Conservation (phyloP, 192 early-diverging fungal genomes). For the Backusella westeae region DNA sequence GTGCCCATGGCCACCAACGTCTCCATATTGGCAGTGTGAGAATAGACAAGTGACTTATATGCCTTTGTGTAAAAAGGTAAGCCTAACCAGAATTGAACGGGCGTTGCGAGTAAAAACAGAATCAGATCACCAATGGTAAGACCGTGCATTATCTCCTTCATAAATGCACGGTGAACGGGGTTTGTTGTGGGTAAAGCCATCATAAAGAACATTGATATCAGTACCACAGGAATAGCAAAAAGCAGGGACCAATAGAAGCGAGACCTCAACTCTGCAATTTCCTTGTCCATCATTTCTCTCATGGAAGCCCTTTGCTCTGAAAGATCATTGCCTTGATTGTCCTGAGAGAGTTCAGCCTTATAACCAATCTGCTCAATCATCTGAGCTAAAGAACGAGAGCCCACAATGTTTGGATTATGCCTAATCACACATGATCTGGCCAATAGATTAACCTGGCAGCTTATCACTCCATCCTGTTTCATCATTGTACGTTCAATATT, state of each 20-base stretch:
- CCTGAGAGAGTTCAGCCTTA: slow-evolving; percentile 42
- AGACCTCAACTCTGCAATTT: slow-evolving; percentile 29
- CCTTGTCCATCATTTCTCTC: slow-evolving; percentile 46
- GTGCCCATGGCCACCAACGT: slow-evolving; percentile 75
- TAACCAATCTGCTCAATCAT: slow-evolving; percentile 62
- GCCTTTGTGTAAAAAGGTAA: slow-evolving; percentile 66
- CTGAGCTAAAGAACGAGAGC: slow-evolving; percentile 58
- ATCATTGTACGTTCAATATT: slow-evolving; percentile 69
- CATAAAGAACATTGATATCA: slow-evolving; percentile 72
- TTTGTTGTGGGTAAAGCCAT: slow-evolving; percentile 58
- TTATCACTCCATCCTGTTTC: slow-evolving; percentile 40
- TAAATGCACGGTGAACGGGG: slow-evolving; percentile 40
- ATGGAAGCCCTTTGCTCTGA: slow-evolving; percentile 33
- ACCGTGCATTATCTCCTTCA: slow-evolving; percentile 52
- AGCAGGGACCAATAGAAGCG: slow-evolving; percentile 50
- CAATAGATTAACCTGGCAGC: slow-evolving; percentile 51
- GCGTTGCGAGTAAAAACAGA: slow-evolving; percentile 60
- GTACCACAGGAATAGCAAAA: slow-evolving; percentile 67
- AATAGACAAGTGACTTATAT: slow-evolving; percentile 57
- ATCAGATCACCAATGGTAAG: slow-evolving; percentile 52
- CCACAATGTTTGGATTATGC: slow-evolving; percentile 52
- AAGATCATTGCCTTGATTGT: slow-evolving; percentile 22
- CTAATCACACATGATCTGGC: slow-evolving; percentile 48
- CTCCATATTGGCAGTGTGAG: slow-evolving; percentile 77
- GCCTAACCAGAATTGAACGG: slow-evolving; percentile 75